phyloP scores from a whole-genome alignment of 2,329 filamentous ascomycete genomes.

The Epichloe uncinata region DNA sequence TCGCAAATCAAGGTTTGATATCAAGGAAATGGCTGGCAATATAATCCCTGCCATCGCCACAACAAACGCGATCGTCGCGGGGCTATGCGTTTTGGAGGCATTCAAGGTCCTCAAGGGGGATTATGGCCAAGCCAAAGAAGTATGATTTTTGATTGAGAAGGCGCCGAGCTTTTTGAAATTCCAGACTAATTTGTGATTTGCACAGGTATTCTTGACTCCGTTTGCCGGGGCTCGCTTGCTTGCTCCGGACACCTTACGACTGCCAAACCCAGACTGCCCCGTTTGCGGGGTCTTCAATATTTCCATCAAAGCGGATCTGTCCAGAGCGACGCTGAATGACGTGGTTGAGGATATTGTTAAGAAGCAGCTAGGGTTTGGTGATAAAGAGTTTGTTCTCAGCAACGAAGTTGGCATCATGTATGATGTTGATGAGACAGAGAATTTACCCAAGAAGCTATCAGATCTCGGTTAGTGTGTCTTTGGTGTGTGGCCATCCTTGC shows the following conservation, averaged over 20 bases:
- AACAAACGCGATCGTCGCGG: conserved; percentile 91
- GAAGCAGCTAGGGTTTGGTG: conserved; percentile 58
- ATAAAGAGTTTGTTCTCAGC: conserved; percentile 64
- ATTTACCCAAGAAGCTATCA: conserved; percentile 63
- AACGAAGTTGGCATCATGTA: conserved; percentile 70
- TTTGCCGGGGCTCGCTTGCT: conserved; percentile 45
- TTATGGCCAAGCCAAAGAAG: conserved; percentile 61
- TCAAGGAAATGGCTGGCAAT: conserved; percentile 98
- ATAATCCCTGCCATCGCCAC: conserved; percentile 98
- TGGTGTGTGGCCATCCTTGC: background rate
- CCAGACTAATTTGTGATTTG: conserved; percentile 1
- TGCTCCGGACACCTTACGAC: conserved; percentile 40
- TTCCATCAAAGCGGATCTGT: conserved; percentile 53
- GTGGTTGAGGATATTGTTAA: conserved; percentile 65
- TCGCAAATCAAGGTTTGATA: conserved; percentile 81
- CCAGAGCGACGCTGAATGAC: conserved; percentile 61
- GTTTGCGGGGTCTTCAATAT: conserved; percentile 67
- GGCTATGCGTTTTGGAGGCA: conserved; percentile 80
- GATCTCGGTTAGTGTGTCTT: conserved; percentile 47
- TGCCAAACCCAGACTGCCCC: conserved; percentile 69
- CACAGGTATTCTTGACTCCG: conserved; percentile 64
- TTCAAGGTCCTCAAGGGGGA: conserved; percentile 80
- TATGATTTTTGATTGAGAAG: conserved; percentile 17
- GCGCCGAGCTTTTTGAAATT: background rate
- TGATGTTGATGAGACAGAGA: conserved; percentile 79